Evolutionary conservation across 768 basidiomycete species (phyloP).

Genomic region (Myochromella boudieri): DNA sequence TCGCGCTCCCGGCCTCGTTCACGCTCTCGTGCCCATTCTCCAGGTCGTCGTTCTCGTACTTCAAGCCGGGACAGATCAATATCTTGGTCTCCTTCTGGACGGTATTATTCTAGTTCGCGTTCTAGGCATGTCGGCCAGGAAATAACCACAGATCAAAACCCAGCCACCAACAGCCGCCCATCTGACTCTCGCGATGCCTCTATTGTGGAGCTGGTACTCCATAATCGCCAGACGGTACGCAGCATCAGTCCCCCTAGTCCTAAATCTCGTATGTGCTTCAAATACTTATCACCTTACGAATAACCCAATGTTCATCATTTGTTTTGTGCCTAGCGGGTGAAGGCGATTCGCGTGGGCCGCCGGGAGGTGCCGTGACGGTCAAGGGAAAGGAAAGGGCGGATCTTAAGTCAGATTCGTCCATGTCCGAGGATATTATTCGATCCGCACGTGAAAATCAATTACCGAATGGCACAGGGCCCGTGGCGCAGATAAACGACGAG

Average conservation of each 20-base stretch:
- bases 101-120: conserved; percentile 23
- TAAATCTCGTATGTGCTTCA: too few relatives aligned
- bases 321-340: background rate
- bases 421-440: background rate
- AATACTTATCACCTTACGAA: background rate
- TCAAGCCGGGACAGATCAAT: conserved; percentile 21
- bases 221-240: too few relatives aligned
- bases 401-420: background rate
- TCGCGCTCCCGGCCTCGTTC: conserved; percentile 28
- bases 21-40: conserved; percentile 28
- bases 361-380: background rate
- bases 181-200: too few relatives aligned
- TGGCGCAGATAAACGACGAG: conserved; percentile 6
- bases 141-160: background rate
- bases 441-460: background rate
- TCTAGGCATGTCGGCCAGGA: background rate
- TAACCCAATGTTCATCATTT: background rate
- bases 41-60: conserved; percentile 17
- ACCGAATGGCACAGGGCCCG: background rate
- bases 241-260: too few relatives aligned
- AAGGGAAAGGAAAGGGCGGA: conserved; percentile 12
- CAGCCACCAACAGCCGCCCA: background rate
- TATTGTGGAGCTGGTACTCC: too few relatives aligned
- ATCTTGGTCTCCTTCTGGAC: conserved; percentile 37
- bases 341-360: background rate